A percentile compares a stretch with the other conserved stretches of the same genome.
These are phyloP conservation scores for Penicillium psychrofluorescens DNA, from an alignment of 495 filamentous ascomycete genomes.

Conservation along the genomic window DNA sequence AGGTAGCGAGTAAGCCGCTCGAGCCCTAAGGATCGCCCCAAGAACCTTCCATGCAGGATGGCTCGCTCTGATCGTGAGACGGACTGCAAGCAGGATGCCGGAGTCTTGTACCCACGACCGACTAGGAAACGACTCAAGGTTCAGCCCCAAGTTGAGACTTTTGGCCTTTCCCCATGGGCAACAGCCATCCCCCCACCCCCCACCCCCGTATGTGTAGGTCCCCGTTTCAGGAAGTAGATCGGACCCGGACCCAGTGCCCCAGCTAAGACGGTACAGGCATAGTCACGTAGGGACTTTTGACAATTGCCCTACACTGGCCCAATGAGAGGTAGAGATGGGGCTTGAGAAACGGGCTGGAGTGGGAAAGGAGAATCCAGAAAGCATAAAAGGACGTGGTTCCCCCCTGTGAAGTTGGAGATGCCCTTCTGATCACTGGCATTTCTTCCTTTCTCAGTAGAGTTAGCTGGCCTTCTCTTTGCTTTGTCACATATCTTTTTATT, in stretches of 20 bases:
- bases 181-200: neutral
- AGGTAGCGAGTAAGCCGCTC: too few relatives aligned
- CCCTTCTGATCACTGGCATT: too few relatives aligned
- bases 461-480: too few relatives aligned
- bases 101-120: too few relatives aligned
- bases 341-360: conserved; percentile 6
- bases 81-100: too few relatives aligned
- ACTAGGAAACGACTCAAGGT: neutral
- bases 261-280: too few relatives aligned
- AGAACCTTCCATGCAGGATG: too few relatives aligned
- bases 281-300: neutral
- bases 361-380: neutral
- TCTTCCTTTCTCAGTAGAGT: too few relatives aligned
- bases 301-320: neutral
- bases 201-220: neutral
- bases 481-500: too few relatives aligned
- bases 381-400: conserved; percentile 8
- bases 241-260: neutral
- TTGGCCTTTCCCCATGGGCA: conserved; percentile 4
- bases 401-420: neutral
- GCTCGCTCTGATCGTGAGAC: too few relatives aligned
- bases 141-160: neutral
- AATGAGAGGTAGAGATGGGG: neutral
- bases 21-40: too few relatives aligned
- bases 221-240: conserved; percentile 9